phyloP scores from a whole-genome alignment of 2,329 filamentous ascomycete species.

The Phoma sp. region DNA sequence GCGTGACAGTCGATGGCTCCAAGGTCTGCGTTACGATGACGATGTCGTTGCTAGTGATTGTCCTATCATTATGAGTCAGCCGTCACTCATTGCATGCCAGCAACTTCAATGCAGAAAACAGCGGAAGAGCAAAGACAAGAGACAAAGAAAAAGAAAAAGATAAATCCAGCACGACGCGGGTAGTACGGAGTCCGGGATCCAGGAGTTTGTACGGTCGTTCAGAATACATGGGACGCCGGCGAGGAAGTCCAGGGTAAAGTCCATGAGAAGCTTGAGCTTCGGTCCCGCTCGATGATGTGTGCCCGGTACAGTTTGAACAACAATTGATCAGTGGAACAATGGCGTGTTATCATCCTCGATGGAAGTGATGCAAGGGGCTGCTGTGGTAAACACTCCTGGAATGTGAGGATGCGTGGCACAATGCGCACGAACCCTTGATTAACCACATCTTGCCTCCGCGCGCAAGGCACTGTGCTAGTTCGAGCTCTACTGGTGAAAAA shows the following conservation, averaged over 20 bases:
- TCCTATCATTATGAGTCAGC: constrained; percentile 5
- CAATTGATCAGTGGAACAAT: not conserved
- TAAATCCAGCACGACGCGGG: constrained; percentile 1
- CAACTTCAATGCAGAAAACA: not conserved
- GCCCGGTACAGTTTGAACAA: not conserved
- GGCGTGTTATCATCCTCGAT: not conserved
- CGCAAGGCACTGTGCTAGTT: no score
- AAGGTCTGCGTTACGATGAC: not conserved
- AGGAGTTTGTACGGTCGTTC: not conserved
- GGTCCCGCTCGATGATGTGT: not conserved
- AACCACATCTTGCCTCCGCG: not conserved
- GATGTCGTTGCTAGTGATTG: not conserved
- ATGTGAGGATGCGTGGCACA: not conserved
- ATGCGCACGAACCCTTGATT: not conserved
- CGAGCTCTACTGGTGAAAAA: not conserved
- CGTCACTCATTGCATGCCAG: not conserved
- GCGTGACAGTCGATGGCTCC: not conserved
- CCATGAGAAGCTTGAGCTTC: no score
- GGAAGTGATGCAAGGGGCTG: not conserved
- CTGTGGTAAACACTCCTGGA: not conserved
- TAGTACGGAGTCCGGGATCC: not conserved
- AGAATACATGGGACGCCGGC: not conserved
- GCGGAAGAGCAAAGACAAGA: not conserved
- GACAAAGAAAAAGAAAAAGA: not conserved
- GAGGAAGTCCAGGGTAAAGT: no score